Evolutionary conservation across 176 grass and related monocot species (phyloP).

Genomic region (Avena eriantha): DNA sequence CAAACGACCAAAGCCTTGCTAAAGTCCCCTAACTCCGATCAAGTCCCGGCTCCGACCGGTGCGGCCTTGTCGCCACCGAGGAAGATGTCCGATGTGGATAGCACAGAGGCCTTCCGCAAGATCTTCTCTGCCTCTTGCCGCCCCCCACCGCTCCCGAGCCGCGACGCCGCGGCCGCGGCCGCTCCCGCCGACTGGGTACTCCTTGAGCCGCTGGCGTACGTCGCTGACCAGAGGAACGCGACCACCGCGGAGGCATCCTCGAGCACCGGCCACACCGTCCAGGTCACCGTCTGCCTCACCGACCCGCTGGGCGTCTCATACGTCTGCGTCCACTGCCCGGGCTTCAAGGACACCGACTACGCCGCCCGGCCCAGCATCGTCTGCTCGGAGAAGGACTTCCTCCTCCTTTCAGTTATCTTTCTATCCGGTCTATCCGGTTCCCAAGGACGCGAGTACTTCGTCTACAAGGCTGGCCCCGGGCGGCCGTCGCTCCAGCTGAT

Average conservation of each 20-base stretch:
- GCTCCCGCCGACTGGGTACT: neutral
- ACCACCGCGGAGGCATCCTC: slow-evolving; percentile 2
- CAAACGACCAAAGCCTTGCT: neutral
- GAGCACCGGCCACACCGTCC: neutral
- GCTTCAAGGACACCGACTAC: neutral
- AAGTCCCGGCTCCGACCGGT: neutral
- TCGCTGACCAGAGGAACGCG: neutral
- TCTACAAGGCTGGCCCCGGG: slow-evolving; percentile 26
- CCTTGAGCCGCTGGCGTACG: neutral
- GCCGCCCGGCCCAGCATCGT: neutral
- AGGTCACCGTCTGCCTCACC: neutral
- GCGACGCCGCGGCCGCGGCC: too few species aligned
- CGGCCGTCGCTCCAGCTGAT: neutral
- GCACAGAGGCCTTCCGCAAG: neutral
- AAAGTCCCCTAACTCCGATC: too few species aligned
- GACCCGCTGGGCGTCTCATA: neutral
- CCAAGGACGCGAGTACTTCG: neutral
- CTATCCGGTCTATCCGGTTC: too few species aligned
- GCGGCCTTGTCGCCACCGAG: neutral
- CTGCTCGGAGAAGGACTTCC: neutral
- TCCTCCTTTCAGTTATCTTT: neutral
- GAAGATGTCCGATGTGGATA: neutral
- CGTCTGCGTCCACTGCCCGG: neutral
- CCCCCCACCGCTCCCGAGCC: neutral
- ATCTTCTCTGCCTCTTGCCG: neutral